Percentiles rank a stretch among this genome's conserved stretches.
phyloP scores from a whole-genome alignment of 2,329 filamentous ascomycete species.

The Drechslerella dactyloides region DNA sequence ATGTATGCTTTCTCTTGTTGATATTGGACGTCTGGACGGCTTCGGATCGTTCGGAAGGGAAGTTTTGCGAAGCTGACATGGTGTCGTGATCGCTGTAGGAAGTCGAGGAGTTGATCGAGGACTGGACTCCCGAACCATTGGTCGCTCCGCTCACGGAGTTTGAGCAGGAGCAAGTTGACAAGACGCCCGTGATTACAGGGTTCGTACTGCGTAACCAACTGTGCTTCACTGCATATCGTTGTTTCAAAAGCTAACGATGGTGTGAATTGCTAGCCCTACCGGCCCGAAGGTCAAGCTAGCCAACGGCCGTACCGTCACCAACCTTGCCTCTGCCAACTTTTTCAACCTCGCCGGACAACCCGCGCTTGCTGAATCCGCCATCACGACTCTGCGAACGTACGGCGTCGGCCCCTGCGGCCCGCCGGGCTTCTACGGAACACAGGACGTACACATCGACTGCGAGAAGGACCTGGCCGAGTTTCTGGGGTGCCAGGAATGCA shows the following conservation, averaged over 20 bases:
- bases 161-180: constrained; percentile 83
- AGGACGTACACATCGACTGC: constrained; percentile 97
- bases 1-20: constrained; percentile 64
- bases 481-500: constrained; percentile 84
- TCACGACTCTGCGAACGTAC: constrained; percentile 90
- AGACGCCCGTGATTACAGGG: constrained; percentile 85
- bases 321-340: constrained; percentile 94
- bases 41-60: constrained; percentile 4
- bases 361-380: constrained; percentile 89
- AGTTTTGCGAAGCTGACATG: constrained; percentile 19
- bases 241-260: constrained; percentile 13
- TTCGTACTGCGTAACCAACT: constrained; percentile 62
- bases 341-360: constrained; percentile 97
- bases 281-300: constrained; percentile 84
- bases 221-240: neutral
- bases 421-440: constrained; percentile 96
- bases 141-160: constrained; percentile 75
- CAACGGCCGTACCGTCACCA: constrained; percentile 84
- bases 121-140: constrained; percentile 93
- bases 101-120: constrained; percentile 94
- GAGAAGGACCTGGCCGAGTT: constrained; percentile 92
- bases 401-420: constrained; percentile 96
- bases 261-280: constrained; percentile 69
- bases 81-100: constrained; percentile 65
- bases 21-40: no score